A percentile compares a stretch with the other conserved stretches of the same genome.
These are phyloP conservation scores for Lachnellula hyalina DNA, from an alignment of 2,329 filamentous ascomycete genomes.

Conservation along the genomic window DNA sequence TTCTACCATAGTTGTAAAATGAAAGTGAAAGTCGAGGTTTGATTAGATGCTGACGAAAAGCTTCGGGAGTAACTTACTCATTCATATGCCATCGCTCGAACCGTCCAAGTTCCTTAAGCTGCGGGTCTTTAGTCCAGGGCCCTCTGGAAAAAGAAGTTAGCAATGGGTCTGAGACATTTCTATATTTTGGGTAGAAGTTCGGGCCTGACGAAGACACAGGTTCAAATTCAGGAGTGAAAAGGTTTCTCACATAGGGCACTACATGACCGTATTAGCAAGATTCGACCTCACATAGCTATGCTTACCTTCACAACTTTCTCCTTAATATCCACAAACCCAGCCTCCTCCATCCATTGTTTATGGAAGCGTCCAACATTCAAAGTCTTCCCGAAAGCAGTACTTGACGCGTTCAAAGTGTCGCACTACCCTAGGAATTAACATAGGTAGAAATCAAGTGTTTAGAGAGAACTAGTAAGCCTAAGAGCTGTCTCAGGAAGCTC, in stretches of 20 bases:
- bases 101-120: constrained; percentile 35
- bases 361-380: constrained; percentile 11
- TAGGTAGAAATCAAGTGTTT: too few species aligned
- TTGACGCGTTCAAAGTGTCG: constrained; percentile 6
- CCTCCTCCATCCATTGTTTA: constrained; percentile 25
- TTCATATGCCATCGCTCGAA: constrained; percentile 13
- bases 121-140: constrained; percentile 34
- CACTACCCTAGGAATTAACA: neutral
- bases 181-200: neutral
- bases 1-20: neutral
- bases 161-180: neutral
- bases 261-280: neutral
- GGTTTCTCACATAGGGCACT: neutral
- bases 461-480: too few species aligned
- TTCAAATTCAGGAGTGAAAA: neutral
- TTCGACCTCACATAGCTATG: neutral
- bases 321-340: constrained; percentile 38
- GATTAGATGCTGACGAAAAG: neutral
- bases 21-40: neutral
- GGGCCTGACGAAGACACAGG: neutral
- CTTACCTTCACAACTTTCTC: constrained; percentile 12
- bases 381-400: constrained; percentile 11
- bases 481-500: too few species aligned
- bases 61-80: neutral
- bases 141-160: constrained; percentile 31